A percentile compares a stretch with the other conserved stretches of the same genome.
phyloP scores from a whole-genome alignment of 805 yeast genomes.

The Wickerhamomyces sydowiorum region DNA sequence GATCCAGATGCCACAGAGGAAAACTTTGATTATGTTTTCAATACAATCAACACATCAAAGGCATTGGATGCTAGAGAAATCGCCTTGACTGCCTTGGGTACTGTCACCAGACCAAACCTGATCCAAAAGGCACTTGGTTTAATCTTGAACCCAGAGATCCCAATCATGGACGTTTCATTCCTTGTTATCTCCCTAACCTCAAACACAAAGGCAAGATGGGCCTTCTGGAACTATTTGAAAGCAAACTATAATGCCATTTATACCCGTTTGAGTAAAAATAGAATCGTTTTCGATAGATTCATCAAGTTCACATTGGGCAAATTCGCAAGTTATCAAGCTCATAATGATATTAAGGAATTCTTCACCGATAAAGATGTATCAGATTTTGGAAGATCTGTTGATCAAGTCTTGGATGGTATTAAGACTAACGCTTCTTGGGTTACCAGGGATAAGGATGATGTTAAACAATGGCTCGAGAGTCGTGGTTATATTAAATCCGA shows the following conservation, averaged over 20 bases:
- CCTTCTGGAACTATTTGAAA: constrained; percentile 67
- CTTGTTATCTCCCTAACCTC: constrained; percentile 68
- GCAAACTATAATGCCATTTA: constrained; percentile 64
- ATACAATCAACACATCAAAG: constrained; percentile 51
- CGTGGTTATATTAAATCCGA: constrained; percentile 3
- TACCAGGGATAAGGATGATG: constrained; percentile 44
- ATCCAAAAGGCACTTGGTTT: constrained; percentile 48
- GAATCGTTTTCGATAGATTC: constrained; percentile 71
- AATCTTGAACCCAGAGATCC: constrained; percentile 47
- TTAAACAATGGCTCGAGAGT: constrained; percentile 39
- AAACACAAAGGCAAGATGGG: constrained; percentile 55
- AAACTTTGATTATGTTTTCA: constrained; percentile 55
- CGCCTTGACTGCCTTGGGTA: constrained; percentile 64
- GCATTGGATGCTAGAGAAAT: constrained; percentile 60
- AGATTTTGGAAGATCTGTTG: constrained; percentile 58
- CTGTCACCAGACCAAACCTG: constrained; percentile 44
- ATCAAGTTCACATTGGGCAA: constrained; percentile 56
- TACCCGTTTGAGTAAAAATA: constrained; percentile 67
- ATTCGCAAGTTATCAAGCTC: constrained; percentile 48
- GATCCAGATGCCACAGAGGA: constrained; percentile 56
- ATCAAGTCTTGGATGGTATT: constrained; percentile 55
- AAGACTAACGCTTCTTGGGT: constrained; percentile 54
- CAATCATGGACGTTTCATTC: constrained; percentile 70
- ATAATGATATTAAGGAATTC: constrained; percentile 43
- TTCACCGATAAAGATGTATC: constrained; percentile 46